Conservation (phyloP, 768 basidiomycete species). For the Boletus huronensis region DNA sequence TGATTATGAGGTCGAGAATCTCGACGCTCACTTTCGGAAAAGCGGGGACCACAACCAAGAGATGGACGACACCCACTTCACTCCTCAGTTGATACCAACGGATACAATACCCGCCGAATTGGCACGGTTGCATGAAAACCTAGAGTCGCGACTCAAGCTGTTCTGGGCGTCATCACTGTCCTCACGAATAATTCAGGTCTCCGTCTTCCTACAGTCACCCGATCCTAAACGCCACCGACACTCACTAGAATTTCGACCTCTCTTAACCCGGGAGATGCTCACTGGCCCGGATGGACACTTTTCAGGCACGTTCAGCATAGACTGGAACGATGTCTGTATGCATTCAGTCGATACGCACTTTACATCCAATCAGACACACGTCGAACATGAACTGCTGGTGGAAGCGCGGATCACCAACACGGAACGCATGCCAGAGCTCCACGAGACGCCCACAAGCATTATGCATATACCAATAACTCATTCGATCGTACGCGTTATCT, state of each 20-base stretch:
- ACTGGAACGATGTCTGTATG: constrained; percentile 65
- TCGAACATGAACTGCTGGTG: constrained; percentile 50
- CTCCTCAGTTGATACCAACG: constrained; percentile 20
- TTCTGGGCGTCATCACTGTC: constrained; percentile 79
- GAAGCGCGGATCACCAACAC: constrained; percentile 41
- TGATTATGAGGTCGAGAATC: constrained; percentile 50
- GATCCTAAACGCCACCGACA: constrained; percentile 25
- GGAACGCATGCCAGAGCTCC: constrained; percentile 43
- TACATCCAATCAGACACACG: constrained; percentile 47
- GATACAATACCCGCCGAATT: constrained; percentile 34
- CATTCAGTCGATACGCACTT: constrained; percentile 58
- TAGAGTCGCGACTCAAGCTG: constrained; percentile 69
- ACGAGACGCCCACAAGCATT: constrained; percentile 25
- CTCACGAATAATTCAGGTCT: constrained; percentile 57
- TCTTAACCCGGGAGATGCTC: constrained; percentile 46
- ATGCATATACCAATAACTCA: constrained; percentile 52
- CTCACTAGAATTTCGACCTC: constrained; percentile 38
- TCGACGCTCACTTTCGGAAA: constrained; percentile 51
- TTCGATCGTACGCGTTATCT: constrained; percentile 73
- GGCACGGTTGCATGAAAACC: constrained; percentile 63
- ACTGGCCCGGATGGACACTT: constrained; percentile 76
- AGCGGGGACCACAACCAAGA: constrained; percentile 22
- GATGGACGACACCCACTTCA: constrained; percentile 9
- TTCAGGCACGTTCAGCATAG: constrained; percentile 54
- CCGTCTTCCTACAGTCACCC: constrained; percentile 45